These are phyloP conservation scores for Epichloe amarillans DNA, from an alignment of 2,329 filamentous ascomycete genomes.

Conservation along the genomic window DNA sequence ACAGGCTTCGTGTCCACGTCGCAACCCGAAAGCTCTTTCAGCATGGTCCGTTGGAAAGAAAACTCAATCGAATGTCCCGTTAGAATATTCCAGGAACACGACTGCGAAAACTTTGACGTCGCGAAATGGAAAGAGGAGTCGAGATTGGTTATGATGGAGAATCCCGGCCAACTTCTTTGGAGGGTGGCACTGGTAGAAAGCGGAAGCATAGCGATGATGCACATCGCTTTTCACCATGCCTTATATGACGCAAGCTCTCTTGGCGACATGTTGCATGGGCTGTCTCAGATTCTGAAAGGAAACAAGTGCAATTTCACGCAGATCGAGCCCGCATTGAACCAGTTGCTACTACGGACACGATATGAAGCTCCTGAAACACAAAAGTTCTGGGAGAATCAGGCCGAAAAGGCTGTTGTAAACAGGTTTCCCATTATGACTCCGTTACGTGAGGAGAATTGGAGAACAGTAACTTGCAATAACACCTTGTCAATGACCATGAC, in stretches of 20 bases:
- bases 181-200: slow-evolving; percentile 33
- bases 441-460: slow-evolving; percentile 26
- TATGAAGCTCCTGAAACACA: slow-evolving; percentile 22
- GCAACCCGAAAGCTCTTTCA: slow-evolving; percentile 49
- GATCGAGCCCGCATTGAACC: slow-evolving; percentile 25
- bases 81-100: background rate
- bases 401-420: slow-evolving; percentile 42
- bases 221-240: slow-evolving; percentile 57
- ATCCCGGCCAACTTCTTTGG: slow-evolving; percentile 50
- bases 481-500: slow-evolving; percentile 25
- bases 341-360: slow-evolving; percentile 25
- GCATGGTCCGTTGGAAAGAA: slow-evolving; percentile 52
- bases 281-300: slow-evolving; percentile 25
- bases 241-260: slow-evolving; percentile 76
- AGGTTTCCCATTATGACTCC: slow-evolving; percentile 69
- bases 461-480: slow-evolving; percentile 20
- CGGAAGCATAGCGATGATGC: slow-evolving; percentile 18
- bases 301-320: slow-evolving; percentile 4
- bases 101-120: background rate
- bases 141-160: slow-evolving; percentile 20
- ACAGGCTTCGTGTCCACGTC: slow-evolving; percentile 57
- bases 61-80: slow-evolving; percentile 7
- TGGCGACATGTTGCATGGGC: slow-evolving; percentile 45
- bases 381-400: slow-evolving; percentile 50
- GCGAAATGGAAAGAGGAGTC: slow-evolving; percentile 24